A percentile compares a stretch with the other conserved stretches of the same genome.
Evolutionary conservation across 331 rosid genomes (phyloP).

Genomic region (Malus hybrid): DNA sequence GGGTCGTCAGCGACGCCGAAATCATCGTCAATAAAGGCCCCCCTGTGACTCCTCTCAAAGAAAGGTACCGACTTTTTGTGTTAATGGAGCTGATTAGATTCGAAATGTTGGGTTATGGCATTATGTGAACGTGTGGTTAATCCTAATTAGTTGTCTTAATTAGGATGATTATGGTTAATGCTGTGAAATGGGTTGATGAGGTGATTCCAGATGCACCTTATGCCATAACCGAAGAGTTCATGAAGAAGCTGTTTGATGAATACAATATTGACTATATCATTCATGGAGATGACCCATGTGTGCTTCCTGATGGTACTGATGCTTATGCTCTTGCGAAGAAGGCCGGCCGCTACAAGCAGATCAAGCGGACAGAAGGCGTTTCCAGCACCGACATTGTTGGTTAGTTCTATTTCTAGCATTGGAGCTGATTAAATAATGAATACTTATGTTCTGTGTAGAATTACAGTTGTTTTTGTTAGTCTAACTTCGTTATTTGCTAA

Average conservation of each 20-base stretch:
- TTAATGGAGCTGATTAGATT: neutral
- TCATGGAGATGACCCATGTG: slow-evolving; percentile 59
- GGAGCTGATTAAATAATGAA: neutral
- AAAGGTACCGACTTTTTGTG: slow-evolving; percentile 25
- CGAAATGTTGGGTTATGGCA: neutral
- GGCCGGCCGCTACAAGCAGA: slow-evolving; percentile 61
- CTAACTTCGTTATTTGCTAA: neutral
- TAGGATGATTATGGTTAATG: slow-evolving; percentile 87
- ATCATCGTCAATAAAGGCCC: slow-evolving; percentile 51
- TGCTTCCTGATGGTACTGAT: slow-evolving; percentile 58
- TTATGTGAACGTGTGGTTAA: neutral
- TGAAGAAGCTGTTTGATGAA: slow-evolving; percentile 54
- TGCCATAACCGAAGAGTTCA: slow-evolving; percentile 56
- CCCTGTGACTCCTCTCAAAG: slow-evolving; percentile 51
- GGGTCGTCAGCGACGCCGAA: slow-evolving; percentile 55
- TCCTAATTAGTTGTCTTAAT: too few species aligned
- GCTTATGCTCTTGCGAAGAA: slow-evolving; percentile 64
- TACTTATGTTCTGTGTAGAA: too few species aligned
- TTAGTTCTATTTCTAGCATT: slow-evolving; percentile 1
- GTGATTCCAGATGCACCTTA: slow-evolving; percentile 55
- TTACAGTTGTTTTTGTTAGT: neutral
- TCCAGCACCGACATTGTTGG: slow-evolving; percentile 71
- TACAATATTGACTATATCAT: slow-evolving; percentile 47
- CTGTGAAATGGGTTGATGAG: slow-evolving; percentile 71
- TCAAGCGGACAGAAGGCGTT: slow-evolving; percentile 59